Percentiles rank a stretch among this genome's conserved stretches.
Conservation (phyloP, 139 green algal genomes). For the Auxenochlorella pyrenoidosa region DNA sequence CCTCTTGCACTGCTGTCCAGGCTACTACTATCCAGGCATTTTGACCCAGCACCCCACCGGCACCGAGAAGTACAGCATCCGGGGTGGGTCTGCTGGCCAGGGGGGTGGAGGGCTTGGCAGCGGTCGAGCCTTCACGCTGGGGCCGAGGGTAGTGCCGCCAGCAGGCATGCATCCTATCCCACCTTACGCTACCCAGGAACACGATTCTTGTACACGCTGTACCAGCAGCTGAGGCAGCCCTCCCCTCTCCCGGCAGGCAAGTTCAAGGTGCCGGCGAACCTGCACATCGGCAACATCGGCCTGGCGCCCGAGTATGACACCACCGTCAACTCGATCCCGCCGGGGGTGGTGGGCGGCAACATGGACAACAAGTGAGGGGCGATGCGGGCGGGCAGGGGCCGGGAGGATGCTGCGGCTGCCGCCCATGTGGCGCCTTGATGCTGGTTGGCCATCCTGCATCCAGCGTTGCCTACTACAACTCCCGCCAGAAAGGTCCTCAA, state of each 20-base stretch:
- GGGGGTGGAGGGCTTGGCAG: no score
- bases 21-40: conserved; percentile 67
- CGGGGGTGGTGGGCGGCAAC: conserved; percentile 59
- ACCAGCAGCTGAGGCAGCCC: no score
- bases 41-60: conserved; percentile 69
- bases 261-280: conserved; percentile 71
- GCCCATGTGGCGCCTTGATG: no score
- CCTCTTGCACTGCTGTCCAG: background rate
- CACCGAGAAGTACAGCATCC: conserved; percentile 68
- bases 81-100: background rate
- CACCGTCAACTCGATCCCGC: conserved; percentile 61
- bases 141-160: no score
- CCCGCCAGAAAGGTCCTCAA: background rate
- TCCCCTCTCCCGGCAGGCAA: conserved; percentile 50
- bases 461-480: no score
- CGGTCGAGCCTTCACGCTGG: no score
- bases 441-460: no score
- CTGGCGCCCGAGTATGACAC: conserved; percentile 48
- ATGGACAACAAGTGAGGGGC: conserved; percentile 58
- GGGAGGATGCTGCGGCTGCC: no score
- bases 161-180: no score
- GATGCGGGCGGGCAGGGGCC: background rate
- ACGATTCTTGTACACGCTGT: no score
- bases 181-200: no score
- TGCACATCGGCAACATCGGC: conserved; percentile 79